Base-by-base conservation (phyloP, 129 eudicot species). In the Saussurea involucrata region DNA sequence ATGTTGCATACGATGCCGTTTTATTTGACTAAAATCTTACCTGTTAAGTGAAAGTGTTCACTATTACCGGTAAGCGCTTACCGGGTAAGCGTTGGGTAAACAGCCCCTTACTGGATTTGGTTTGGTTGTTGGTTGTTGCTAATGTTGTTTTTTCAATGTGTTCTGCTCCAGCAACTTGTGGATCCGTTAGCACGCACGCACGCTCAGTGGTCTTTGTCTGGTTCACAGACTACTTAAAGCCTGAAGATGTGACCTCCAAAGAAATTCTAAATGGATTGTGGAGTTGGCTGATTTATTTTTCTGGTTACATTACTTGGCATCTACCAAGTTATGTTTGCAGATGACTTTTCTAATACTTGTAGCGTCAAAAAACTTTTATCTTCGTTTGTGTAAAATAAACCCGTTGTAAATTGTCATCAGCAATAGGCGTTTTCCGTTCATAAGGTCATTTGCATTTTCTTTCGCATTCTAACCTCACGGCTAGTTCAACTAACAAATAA, bases 81-180 rank as follows among this genome's bases (percentile, higher is more conserved):
- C 12, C 8, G 46, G 46, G 9, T 37, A 7, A 2, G 13, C 8
- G 8, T 5, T n/a, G n/a, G n/a, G n/a, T n/a, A n/a, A n/a, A n/a
- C n/a, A n/a, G n/a, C n/a, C n/a, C n/a, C n/a, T n/a, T 0, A 3
- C 3, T 34, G 6, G 40, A 5, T 31, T 31, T 31, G 34, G 34
- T 31, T 34, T 40, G 49, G 15, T 37, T 1, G 12, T 37, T 10
- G 15, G 13, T 37, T 8, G 13, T 8, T 40, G 11, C 58, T 49
- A 17, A 53, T 8, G 7, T 49, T 49, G 27, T 4, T n/a, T 72
- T 53, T 66, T 28, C 32, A 6, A 28, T 28, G 3, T 53, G 8
- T 72, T 72, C 11, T 73, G 77, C 77, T 55, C 29, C 24, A 73
- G 77, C 49, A 29, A 18, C 66, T 55, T 53, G 44, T 44, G 64